These are phyloP conservation scores for Coprinopsis sp. DNA, from an alignment of 768 basidiomycete species.

Conservation along the genomic window DNA sequence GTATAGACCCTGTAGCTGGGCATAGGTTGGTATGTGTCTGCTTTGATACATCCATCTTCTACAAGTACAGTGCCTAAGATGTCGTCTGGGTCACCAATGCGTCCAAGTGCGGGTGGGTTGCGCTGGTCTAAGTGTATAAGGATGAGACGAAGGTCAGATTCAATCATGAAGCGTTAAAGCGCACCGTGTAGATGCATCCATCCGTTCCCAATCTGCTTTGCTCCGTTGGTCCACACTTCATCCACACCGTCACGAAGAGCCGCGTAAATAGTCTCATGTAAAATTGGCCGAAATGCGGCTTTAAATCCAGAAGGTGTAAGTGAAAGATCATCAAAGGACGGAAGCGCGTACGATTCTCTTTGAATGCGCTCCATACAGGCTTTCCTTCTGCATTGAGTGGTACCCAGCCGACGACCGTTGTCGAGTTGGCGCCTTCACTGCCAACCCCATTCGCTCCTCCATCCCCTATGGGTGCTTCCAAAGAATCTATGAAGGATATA, in stretches of 20 bases:
- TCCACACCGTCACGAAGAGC: slow-evolving; percentile 57
- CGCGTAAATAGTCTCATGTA: slow-evolving; percentile 56
- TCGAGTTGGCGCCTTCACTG: slow-evolving; percentile 42
- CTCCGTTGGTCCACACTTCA: slow-evolving; percentile 60
- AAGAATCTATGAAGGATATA: slow-evolving; percentile 67
- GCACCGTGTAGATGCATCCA: slow-evolving; percentile 83
- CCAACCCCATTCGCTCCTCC: no score
- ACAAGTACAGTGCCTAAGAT: slow-evolving; percentile 76
- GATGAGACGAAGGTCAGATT: not conserved
- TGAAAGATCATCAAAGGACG: not conserved
- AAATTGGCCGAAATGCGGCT: slow-evolving; percentile 56
- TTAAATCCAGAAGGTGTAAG: no score
- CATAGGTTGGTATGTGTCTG: slow-evolving; percentile 80
- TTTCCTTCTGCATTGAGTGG: slow-evolving; percentile 26
- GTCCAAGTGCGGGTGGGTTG: slow-evolving; percentile 67
- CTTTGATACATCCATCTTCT: slow-evolving; percentile 55
- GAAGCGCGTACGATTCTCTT: slow-evolving; percentile 56
- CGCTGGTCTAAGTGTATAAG: slow-evolving; percentile 51
- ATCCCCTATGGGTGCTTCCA: no score
- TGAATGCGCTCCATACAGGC: slow-evolving; percentile 61
- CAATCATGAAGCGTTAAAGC: slow-evolving; percentile 4
- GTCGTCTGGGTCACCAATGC: slow-evolving; percentile 82
- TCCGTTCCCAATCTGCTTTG: slow-evolving; percentile 62
- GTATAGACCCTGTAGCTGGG: slow-evolving; percentile 81
- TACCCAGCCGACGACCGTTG: slow-evolving; percentile 64